phyloP scores from a whole-genome alignment of 2,329 filamentous ascomycete species.

The Ophiocordyceps robertsii region DNA sequence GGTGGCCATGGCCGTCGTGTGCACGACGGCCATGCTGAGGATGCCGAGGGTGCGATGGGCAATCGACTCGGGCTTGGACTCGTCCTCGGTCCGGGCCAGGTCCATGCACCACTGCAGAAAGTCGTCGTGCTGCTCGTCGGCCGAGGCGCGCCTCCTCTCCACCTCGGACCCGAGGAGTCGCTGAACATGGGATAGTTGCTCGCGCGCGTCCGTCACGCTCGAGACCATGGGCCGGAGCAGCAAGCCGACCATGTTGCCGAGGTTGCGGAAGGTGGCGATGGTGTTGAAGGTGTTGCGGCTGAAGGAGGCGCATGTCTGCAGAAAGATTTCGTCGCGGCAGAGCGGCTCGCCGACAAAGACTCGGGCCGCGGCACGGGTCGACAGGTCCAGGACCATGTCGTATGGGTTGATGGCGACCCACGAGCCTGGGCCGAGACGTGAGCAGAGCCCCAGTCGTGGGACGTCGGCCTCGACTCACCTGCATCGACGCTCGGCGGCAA shows the following conservation, averaged over 20 bases:
- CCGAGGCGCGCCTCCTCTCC: background rate
- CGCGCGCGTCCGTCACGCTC: slow-evolving; percentile 3
- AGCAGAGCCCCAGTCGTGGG: background rate
- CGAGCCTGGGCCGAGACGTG: background rate
- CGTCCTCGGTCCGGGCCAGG: slow-evolving; percentile 4
- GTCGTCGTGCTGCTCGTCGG: slow-evolving; percentile 5
- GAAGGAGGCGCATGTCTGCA: slow-evolving; percentile 5
- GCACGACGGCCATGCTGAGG: slow-evolving; percentile 7
- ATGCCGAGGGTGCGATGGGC: slow-evolving; percentile 6
- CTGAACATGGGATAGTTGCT: slow-evolving; percentile 5
- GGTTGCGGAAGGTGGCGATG: slow-evolving; percentile 4
- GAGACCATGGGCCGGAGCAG: slow-evolving; percentile 1
- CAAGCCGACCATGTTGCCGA: slow-evolving; percentile 1
- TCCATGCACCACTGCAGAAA: slow-evolving; percentile 8
- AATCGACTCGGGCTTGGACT: slow-evolving; percentile 3
- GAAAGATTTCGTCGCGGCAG: slow-evolving; percentile 5
- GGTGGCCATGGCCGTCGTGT: slow-evolving; percentile 8
- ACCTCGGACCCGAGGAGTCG: slow-evolving; percentile 4
- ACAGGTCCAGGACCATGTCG: slow-evolving; percentile 4
- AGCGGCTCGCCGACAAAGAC: slow-evolving; percentile 6
- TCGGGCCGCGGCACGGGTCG: slow-evolving; percentile 5
- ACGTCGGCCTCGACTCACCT: background rate
- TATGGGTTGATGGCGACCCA: slow-evolving; percentile 4
- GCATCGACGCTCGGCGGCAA: background rate
- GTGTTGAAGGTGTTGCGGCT: slow-evolving; percentile 6